A percentile compares a stretch with the other conserved stretches of the same genome.
phyloP scores from a whole-genome alignment of 2,329 filamentous ascomycete genomes.

The Aureobasidium namibiae region DNA sequence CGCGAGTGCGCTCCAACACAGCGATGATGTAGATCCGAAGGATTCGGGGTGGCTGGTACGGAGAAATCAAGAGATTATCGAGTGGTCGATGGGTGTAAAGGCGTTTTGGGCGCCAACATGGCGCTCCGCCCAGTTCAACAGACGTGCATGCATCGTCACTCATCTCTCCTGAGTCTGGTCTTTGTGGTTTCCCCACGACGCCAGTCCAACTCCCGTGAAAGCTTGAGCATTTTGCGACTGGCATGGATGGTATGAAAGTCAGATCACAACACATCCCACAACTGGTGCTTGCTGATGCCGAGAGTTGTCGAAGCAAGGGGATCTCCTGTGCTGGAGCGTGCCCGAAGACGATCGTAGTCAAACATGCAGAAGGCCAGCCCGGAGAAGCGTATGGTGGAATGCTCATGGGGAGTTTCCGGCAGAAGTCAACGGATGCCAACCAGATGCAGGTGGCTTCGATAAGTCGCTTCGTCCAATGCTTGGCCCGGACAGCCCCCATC shows the following conservation, averaged over 20 bases:
- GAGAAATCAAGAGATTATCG: conserved; percentile 3
- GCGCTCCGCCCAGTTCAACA: neutral
- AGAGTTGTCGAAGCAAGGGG: neutral
- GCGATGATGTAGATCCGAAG: neutral
- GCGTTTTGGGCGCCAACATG: conserved; percentile 5
- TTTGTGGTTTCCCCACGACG: neutral
- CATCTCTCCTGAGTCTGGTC: neutral
- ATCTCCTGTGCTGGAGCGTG: neutral
- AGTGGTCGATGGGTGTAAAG: neutral
- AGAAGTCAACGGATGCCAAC: neutral
- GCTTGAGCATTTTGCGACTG: neutral
- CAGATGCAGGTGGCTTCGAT: neutral
- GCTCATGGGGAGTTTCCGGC: neutral
- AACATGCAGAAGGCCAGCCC: neutral
- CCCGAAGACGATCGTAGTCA: neutral
- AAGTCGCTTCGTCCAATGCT: neutral
- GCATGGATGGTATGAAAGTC: neutral
- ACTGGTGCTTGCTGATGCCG: neutral
- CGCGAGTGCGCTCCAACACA: neutral
- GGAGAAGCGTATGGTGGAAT: neutral
- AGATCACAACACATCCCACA: neutral
- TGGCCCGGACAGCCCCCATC: neutral
- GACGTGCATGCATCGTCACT: neutral
- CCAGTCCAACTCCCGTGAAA: neutral
- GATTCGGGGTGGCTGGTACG: conserved; percentile 2